Evolutionary conservation across 768 basidiomycete species (phyloP), one percentile per base, ranked within the genome.

Genomic region (Boletus pseudo-olivaceus): DNA sequence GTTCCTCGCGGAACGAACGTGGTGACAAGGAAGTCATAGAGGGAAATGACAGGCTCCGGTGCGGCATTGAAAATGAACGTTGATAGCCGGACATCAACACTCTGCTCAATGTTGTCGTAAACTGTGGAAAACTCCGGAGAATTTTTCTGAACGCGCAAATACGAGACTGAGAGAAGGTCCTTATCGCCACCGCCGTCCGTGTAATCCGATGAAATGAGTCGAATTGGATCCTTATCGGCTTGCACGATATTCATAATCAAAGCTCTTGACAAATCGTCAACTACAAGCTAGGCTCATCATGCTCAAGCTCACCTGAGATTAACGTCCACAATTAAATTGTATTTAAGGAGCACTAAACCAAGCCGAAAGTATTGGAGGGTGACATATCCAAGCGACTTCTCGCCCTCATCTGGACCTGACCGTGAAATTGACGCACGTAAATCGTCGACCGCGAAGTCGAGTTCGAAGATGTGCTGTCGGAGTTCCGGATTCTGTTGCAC

Each of bases 21-120:
- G 3, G 90, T 88, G 88, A 99, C 95, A 70, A 99, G 83, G 74
- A 96, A 98, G 73, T 98, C 94, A 71, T 98, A 98, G 20, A 98
- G 72, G 2, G 88, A 80, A 35, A 99, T 75, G 40, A 98, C 86
- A 12, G 96, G 94, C 65, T 93, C 92, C 0, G 97, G 94, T 8
- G 89, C 88, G 4, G 88, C 85, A 52, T 84, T 83, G 71, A 98
- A 86, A 49, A 95, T 81, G 67, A 99, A 85, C 0, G 96, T 97
- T 4, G 96, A 95, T 37, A 98, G 76, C 61, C 83, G 84, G 59
- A 93, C 82, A 62, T 93, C 88, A 53, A 98, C 82, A 54, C 75
- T 88, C 71, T 97, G 95, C 62, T 96, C 90, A 44, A 94, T 83
- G 23, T 88, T 86, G 57, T 93, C 92, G 70, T 89, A 87, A 5